phyloP scores from a whole-genome alignment of 2,329 filamentous ascomycete species.

The Fusarium citri region DNA sequence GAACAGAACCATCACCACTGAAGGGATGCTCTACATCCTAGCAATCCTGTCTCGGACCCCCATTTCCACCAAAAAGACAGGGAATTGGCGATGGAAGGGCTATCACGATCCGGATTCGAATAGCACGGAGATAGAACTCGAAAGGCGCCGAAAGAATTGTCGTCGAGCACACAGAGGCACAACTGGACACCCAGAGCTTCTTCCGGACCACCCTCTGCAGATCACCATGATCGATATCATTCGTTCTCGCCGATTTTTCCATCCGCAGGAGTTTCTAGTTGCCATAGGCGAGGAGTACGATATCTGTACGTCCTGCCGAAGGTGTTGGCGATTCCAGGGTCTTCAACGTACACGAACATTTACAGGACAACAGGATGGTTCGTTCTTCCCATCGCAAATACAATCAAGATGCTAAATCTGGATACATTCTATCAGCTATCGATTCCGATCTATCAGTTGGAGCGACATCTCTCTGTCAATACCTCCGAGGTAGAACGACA shows the following conservation, averaged over 20 bases:
- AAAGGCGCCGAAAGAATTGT: too few species aligned
- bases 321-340: not conserved
- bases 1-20: not conserved
- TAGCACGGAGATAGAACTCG: too few species aligned
- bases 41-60: not conserved
- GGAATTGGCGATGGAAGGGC: fast-evolving
- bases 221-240: too few species aligned
- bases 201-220: too few species aligned
- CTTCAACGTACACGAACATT: not conserved
- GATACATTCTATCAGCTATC: fast-evolving
- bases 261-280: too few species aligned
- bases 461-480: not conserved
- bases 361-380: not conserved
- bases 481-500: not conserved
- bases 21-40: not conserved
- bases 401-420: not conserved
- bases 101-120: not conserved
- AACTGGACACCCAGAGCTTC: too few species aligned
- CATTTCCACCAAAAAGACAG: not conserved
- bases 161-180: too few species aligned
- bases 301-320: not conserved
- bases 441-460: not conserved
- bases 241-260: too few species aligned
- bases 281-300: fast-evolving
- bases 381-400: fast-evolving